Percentiles rank a stretch among this genome's conserved stretches.
Conservation (phyloP, 352 stramenopile species). For the Pythium aristosporum region DNA sequence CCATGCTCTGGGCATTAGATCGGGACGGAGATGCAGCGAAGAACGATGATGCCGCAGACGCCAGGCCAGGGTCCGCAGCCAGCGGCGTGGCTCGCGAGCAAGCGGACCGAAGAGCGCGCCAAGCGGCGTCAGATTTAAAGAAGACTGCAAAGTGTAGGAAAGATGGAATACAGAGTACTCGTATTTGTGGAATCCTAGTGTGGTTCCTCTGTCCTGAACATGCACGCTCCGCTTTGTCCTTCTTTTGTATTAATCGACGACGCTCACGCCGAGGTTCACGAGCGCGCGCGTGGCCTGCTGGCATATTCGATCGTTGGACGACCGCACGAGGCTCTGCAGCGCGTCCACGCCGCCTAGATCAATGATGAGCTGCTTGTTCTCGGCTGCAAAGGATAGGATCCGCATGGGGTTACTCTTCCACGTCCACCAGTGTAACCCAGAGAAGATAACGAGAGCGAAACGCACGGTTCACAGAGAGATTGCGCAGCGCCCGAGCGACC, state of each 20-base stretch:
- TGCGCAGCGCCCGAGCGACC: constrained; percentile 89
- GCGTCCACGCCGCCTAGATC: constrained; percentile 79
- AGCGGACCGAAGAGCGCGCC: constrained; percentile 80
- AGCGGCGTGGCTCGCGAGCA: constrained; percentile 79
- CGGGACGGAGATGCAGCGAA: constrained; percentile 84
- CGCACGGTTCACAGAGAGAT: constrained; percentile 92
- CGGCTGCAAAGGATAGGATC: constrained; percentile 34
- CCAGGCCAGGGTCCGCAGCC: constrained; percentile 45
- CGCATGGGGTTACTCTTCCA: not conserved
- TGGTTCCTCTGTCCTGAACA: not conserved
- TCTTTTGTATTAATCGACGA: constrained; percentile 48
- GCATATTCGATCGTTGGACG: constrained; percentile 86
- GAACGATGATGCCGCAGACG: constrained; percentile 85
- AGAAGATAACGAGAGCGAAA: constrained; percentile 6
- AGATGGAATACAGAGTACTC: not conserved
- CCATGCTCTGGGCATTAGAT: constrained; percentile 42
- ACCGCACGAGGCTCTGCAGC: constrained; percentile 76
- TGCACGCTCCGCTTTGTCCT: not conserved
- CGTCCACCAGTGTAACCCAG: no score
- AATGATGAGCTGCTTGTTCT: constrained; percentile 90
- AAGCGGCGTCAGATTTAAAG: constrained; percentile 72
- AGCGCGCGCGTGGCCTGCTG: constrained; percentile 85
- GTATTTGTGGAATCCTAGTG: not conserved
- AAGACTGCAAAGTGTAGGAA: not conserved
- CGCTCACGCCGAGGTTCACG: constrained; percentile 86